Evolutionary conservation across 306 rosid species (phyloP).

Genomic region (Pueraria montana): DNA sequence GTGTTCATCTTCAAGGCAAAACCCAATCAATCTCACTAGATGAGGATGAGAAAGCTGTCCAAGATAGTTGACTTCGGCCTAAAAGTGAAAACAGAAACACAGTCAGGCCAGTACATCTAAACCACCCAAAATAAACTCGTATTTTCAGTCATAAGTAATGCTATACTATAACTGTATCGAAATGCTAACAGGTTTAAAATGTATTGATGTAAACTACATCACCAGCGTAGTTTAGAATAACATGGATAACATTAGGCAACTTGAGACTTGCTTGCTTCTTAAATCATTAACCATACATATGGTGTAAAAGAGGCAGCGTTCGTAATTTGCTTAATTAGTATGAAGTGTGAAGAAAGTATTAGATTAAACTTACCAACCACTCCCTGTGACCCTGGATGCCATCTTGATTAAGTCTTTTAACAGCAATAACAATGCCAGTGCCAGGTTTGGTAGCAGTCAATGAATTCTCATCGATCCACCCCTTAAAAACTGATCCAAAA

Average conservation of each 20-base stretch:
- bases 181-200: neutral
- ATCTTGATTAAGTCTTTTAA: slow-evolving; percentile 73
- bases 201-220: neutral
- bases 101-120: slow-evolving; percentile 13
- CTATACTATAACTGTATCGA: neutral
- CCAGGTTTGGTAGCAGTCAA: slow-evolving; percentile 68
- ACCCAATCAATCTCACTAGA: slow-evolving; percentile 72
- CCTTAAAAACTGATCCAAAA: slow-evolving; percentile 77
- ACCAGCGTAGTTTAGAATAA: neutral
- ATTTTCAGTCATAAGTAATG: slow-evolving; percentile 7
- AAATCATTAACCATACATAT: slow-evolving; percentile 24
- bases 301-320: neutral
- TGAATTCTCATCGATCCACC: slow-evolving; percentile 74
- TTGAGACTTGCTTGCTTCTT: neutral
- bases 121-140: neutral
- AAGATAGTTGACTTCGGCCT: slow-evolving; percentile 78
- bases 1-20: slow-evolving; percentile 73
- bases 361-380: slow-evolving; percentile 74
- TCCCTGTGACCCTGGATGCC: slow-evolving; percentile 69
- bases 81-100: slow-evolving; percentile 42
- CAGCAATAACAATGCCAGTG: slow-evolving; percentile 71
- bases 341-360: neutral
- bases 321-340: slow-evolving; percentile 1
- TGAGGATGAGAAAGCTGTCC: slow-evolving; percentile 75
- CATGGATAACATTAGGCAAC: neutral